These are phyloP conservation scores for Forsythia suspensa DNA, from an alignment of 257 asterid genomes.

Conservation along the genomic window DNA sequence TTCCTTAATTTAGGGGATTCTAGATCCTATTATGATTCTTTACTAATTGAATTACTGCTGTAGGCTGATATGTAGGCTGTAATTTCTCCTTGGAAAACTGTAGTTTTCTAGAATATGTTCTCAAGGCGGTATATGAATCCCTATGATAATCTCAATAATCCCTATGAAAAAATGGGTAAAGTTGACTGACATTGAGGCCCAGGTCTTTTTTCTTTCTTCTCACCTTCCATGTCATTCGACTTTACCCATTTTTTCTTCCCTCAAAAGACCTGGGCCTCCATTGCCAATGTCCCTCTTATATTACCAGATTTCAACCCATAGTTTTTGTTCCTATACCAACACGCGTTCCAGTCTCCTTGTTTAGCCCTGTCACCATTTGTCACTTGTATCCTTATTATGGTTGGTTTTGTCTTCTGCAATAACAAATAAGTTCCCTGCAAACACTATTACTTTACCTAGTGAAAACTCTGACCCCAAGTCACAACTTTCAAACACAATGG, in stretches of 20 bases:
- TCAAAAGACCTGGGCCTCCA: not conserved
- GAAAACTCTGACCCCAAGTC: not conserved
- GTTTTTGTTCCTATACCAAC: not conserved
- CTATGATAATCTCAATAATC: no score
- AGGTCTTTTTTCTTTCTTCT: not conserved
- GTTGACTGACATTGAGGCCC: no score
- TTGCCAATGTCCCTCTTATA: not conserved
- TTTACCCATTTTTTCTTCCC: not conserved
- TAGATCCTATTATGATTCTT: not conserved
- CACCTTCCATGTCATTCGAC: not conserved
- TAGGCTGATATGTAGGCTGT: not conserved
- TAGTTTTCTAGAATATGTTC: not conserved
- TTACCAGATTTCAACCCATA: not conserved
- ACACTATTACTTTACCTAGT: not conserved
- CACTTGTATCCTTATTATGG: not conserved
- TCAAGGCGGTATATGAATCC: not conserved
- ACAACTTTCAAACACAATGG: not conserved
- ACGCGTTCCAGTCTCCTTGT: not conserved
- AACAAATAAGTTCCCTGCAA: not conserved
- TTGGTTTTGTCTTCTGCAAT: not conserved
- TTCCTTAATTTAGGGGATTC: not conserved
- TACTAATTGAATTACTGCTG: not conserved
- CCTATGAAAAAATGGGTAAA: no score
- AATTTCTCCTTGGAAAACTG: not conserved
- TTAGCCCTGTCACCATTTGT: not conserved